Conservation (phyloP, 176 grass and related monocot species). For the Hsuehochloa calcarea region DNA sequence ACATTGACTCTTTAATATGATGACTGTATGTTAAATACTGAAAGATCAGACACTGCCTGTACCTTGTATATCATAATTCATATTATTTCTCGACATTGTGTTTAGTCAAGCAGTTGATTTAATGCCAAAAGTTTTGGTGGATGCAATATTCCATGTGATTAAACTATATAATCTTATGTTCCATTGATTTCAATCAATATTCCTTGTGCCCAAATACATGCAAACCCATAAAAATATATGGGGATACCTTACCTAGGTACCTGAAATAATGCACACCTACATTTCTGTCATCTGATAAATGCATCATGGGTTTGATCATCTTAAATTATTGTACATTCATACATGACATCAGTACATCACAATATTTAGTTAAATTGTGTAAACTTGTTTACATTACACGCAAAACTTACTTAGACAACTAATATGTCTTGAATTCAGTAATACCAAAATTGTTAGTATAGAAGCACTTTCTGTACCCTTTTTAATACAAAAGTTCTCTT, state of each 20-base stretch:
- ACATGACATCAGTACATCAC: neutral
- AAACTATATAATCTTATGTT: neutral
- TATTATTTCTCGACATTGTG: neutral
- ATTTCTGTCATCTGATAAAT: constrained; percentile 1
- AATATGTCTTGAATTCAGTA: neutral
- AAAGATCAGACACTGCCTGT: neutral
- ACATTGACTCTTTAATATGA: neutral
- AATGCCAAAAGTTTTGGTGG: neutral
- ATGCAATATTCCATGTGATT: neutral
- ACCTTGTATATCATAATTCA: neutral
- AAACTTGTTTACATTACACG: neutral
- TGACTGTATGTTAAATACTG: neutral
- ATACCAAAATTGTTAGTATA: neutral
- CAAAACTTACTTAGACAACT: neutral
- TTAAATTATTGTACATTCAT: neutral
- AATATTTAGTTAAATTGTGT: neutral
- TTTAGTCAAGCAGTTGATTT: neutral
- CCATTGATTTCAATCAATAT: neutral
- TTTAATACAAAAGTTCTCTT: no score
- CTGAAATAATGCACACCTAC: neutral
- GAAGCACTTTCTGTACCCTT: neutral
- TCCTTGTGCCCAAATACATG: neutral
- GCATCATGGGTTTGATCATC: neutral
- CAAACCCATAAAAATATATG: neutral
- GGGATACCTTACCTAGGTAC: neutral